Evolutionary conservation across 2,329 filamentous ascomycete species (phyloP).

Genomic region (Calonectria hongkongensis): DNA sequence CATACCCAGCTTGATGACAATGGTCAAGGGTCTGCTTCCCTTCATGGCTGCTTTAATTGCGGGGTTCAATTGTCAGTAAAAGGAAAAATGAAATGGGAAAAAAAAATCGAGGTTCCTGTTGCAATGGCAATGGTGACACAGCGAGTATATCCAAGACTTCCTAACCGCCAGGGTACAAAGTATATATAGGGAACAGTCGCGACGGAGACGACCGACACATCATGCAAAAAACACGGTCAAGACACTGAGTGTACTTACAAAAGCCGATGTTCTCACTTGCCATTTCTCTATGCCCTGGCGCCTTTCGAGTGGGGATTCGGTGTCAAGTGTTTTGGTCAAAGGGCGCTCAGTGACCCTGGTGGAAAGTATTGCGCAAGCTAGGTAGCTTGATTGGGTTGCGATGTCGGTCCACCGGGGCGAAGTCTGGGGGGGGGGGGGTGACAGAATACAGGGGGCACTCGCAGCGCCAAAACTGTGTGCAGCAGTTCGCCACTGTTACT

Average conservation of each 20-base stretch:
- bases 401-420: constrained; percentile 41
- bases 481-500: not conserved
- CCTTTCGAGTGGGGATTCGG: constrained; percentile 51
- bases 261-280: constrained; percentile 53
- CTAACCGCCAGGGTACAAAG: constrained; percentile 21
- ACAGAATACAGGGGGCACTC: not conserved
- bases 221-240: constrained; percentile 36
- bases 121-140: no score
- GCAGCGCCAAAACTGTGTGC: not conserved
- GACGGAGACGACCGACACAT: constrained; percentile 27
- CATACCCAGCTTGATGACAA: constrained; percentile 92
- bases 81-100: constrained; percentile 16
- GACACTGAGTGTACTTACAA: constrained; percentile 49
- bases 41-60: constrained; percentile 74
- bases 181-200: constrained; percentile 35
- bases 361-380: constrained; percentile 42
- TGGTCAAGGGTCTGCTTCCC: constrained; percentile 68
- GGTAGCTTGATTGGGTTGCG: constrained; percentile 53
- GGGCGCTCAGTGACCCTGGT: constrained; percentile 42
- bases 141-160: not conserved
- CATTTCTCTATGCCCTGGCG: constrained; percentile 54
- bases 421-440: not conserved
- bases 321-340: constrained; percentile 50
- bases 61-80: constrained; percentile 71
- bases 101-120: not conserved